These are phyloP conservation scores for Candida hungchunana DNA, from an alignment of 805 yeast species.

Conservation along the genomic window DNA sequence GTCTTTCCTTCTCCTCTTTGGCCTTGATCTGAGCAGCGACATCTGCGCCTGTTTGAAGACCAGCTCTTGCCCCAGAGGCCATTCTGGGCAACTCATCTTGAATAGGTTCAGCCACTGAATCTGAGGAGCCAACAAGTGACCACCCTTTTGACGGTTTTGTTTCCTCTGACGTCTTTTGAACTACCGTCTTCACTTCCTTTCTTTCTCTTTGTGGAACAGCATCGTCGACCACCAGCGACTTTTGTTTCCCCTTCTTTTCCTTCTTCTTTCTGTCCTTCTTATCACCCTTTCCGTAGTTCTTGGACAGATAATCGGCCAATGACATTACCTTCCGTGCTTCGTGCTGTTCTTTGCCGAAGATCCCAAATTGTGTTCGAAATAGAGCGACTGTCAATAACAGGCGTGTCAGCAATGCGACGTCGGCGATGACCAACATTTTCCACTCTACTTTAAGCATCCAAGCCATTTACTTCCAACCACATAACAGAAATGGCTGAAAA, in stretches of 20 bases:
- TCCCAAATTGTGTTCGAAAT: no score
- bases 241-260: conserved; percentile 16
- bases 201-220: conserved; percentile 10
- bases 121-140: conserved; percentile 24
- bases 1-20: conserved; percentile 27
- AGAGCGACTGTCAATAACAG: no score
- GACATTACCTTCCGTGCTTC: no score
- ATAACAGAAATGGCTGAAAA: conserved; percentile 16
- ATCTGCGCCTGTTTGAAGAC: conserved; percentile 44
- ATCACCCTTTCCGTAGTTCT: conserved; percentile 33
- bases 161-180: neutral
- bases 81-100: no score
- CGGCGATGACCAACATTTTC: no score
- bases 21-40: conserved; percentile 34
- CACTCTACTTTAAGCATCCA: no score
- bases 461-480: no score
- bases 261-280: conserved; percentile 27
- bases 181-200: no score
- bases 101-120: conserved; percentile 7
- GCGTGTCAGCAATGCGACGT: no score
- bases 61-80: conserved; percentile 35
- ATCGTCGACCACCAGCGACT: conserved; percentile 22
- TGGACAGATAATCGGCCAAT: conserved; percentile 41
- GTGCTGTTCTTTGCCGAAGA: no score
- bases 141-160: conserved; percentile 13